Evolutionary conservation across 495 filamentous ascomycete species (phyloP).

Genomic region (Staphylotrichum tortipilum): DNA sequence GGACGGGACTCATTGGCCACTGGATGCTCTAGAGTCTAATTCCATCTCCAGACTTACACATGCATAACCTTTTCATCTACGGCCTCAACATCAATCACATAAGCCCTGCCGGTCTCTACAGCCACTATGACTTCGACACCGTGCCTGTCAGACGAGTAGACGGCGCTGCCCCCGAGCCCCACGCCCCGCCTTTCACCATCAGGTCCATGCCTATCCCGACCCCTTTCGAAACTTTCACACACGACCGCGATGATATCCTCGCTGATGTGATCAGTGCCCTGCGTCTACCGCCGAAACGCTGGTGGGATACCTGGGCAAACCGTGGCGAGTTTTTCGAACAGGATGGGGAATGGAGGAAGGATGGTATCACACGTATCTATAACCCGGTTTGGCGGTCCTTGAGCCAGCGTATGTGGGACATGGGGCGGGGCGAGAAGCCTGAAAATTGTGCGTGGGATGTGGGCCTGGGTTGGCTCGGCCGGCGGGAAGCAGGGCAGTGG

Average conservation of each 20-base stretch:
- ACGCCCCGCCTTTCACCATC: neutral
- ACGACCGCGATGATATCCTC: neutral
- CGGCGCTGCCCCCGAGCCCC: neutral
- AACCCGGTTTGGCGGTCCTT: constrained; percentile 3
- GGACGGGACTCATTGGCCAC: too few relatives aligned
- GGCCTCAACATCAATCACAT: neutral
- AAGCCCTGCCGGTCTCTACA: neutral
- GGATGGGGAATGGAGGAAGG: neutral
- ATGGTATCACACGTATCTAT: neutral
- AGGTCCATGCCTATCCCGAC: neutral
- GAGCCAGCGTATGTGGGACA: constrained; percentile 22
- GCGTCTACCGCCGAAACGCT: neutral
- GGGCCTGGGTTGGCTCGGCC: too few relatives aligned
- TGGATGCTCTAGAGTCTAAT: too few relatives aligned
- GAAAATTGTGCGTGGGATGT: constrained; percentile 26
- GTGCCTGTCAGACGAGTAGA: neutral
- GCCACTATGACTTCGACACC: neutral
- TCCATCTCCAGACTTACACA: neutral
- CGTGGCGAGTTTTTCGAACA: neutral
- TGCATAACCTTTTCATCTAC: neutral
- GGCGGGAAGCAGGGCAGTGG: constrained; percentile 24
- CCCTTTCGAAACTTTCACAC: neutral
- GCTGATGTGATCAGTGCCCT: neutral
- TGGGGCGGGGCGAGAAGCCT: constrained; percentile 25
- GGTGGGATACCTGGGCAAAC: neutral